Percentiles rank a stretch among this genome's conserved stretches.
These are phyloP conservation scores for Penicillium canescens DNA, from an alignment of 495 filamentous ascomycete species.

Conservation along the genomic window DNA sequence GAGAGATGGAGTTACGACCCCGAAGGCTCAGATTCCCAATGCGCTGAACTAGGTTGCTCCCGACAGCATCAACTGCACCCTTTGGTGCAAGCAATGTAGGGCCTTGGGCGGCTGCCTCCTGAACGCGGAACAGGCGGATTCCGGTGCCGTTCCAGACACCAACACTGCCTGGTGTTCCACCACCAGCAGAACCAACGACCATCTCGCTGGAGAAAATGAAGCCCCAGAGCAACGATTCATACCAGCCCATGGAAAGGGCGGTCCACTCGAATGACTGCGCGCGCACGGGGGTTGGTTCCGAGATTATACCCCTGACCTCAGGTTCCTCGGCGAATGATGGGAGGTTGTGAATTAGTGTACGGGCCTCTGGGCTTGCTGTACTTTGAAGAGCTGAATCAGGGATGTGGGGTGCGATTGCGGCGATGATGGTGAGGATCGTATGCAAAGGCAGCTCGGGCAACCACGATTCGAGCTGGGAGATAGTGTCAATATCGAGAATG, in stretches of 20 bases:
- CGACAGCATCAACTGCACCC: constrained; percentile 94
- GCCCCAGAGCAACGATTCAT: constrained; percentile 93
- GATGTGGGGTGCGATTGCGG: constrained; percentile 49
- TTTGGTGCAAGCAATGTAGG: constrained; percentile 80
- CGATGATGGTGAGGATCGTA: constrained; percentile 80
- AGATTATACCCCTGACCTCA: constrained; percentile 55
- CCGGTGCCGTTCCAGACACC: constrained; percentile 93
- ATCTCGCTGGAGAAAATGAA: constrained; percentile 91
- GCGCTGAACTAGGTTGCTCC: constrained; percentile 83
- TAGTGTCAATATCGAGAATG: constrained; percentile 9
- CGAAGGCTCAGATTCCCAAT: constrained; percentile 75
- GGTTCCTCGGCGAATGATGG: constrained; percentile 67
- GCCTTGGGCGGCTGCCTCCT: constrained; percentile 76
- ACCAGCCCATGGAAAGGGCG: constrained; percentile 89
- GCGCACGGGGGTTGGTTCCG: constrained; percentile 70
- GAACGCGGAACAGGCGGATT: constrained; percentile 87
- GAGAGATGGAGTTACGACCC: constrained; percentile 35
- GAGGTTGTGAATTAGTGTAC: constrained; percentile 47
- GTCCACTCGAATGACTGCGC: constrained; percentile 97
- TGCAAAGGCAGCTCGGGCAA: constrained; percentile 89
- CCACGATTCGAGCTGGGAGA: constrained; percentile 84
- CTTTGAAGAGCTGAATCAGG: constrained; percentile 40
- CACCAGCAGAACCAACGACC: constrained; percentile 64
- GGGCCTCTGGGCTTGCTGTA: constrained; percentile 35
- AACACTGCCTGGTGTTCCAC: constrained; percentile 67